Evolutionary conservation across 2,329 filamentous ascomycete species (phyloP), one percentile per base, ranked within the genome.

Genomic region (Trichophyton mentagrophytes): DNA sequence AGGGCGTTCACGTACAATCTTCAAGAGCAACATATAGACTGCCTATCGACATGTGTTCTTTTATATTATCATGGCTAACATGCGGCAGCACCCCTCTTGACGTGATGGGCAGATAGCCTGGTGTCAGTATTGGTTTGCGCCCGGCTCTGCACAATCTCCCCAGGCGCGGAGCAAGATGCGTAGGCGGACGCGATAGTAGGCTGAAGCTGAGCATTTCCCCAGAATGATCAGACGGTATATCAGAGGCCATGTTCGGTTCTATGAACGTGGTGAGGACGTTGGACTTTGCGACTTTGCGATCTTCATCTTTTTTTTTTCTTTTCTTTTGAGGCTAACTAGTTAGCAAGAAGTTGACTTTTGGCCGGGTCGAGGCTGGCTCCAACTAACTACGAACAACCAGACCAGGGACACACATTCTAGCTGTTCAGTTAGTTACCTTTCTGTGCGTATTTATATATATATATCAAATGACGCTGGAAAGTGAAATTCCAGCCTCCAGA

Each of bases 11-110:
- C 88, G 74, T 80, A 96, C 93, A 97, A 73, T 99, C 93, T 78
- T 99, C 93, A 30, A 97, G 77, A 0, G 87, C 89, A 68, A 93
- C 78, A 70, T 95, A 95, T 2, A 89, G 79, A 27, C 87, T 88
- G 30, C 78, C 77, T 62, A 95, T 78, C 3, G 80, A 71, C 0
- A 85, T 85, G 67, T 87, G 79, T 60, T 83, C 85, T 46, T 75
- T 72, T 65, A 93, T 78, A 63, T 87, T 87, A 77, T 99, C 93
- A 44, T 90, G 91, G 2, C 91, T 88, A 65, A 99, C 76, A 75
- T 99, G 93, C 58, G 93, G 90, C 40, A 97, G 78, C 1, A 83
- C 83, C 22, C 93, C 93, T 68, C 93, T 83, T 38, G 93, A 96
- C 2, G 88, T 88, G 65, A 88, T 79, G 58, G 84, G 86, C 62